Percentiles rank a stretch among this genome's conserved stretches.
These are phyloP conservation scores for Chlorella variabilis DNA, from an alignment of 163 green algal species.

Conservation along the genomic window DNA sequence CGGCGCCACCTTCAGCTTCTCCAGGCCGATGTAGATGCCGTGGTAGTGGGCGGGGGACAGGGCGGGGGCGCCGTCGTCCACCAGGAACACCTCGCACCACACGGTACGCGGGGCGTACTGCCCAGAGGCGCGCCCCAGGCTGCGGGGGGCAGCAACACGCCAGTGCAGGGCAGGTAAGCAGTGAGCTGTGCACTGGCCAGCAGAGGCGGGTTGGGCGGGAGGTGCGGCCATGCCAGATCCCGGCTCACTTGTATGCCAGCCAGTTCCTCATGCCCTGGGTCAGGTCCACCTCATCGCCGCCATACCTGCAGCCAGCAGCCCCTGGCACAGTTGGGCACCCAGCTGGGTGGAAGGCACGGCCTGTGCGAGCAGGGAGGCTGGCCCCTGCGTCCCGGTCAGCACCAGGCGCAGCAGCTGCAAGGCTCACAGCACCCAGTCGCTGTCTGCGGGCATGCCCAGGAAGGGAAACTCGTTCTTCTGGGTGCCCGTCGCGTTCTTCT, in stretches of 20 bases:
- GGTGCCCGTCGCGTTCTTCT: constrained; percentile 20
- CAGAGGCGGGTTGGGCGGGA: no score
- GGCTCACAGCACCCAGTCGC: constrained; percentile 67
- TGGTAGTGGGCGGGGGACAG: constrained; percentile 66
- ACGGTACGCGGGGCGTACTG: constrained; percentile 65
- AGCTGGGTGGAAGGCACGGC: no score
- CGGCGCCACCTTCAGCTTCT: constrained; percentile 57
- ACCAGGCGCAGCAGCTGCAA: no score
- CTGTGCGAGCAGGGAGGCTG: no score
- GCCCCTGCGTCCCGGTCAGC: no score
- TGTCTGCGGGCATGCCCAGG: constrained; percentile 67
- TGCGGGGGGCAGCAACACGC: constrained; percentile 32
- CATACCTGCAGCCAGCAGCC: constrained; percentile 52
- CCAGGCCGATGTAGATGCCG: constrained; percentile 72
- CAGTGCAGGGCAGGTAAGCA: constrained; percentile 48
- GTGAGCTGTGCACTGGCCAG: no score
- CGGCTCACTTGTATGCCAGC: constrained; percentile 61
- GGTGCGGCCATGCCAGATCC: neutral
- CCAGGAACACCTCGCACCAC: constrained; percentile 63
- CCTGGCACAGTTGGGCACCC: neutral
- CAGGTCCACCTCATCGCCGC: constrained; percentile 65
- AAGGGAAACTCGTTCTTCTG: constrained; percentile 56
- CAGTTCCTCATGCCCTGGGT: constrained; percentile 80
- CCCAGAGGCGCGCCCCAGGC: constrained; percentile 54
- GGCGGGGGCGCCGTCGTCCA: constrained; percentile 27